Base-by-base conservation (phyloP, 225 moss, liverwort and hornwort genomes). In the Marchantia paleacea region DNA sequence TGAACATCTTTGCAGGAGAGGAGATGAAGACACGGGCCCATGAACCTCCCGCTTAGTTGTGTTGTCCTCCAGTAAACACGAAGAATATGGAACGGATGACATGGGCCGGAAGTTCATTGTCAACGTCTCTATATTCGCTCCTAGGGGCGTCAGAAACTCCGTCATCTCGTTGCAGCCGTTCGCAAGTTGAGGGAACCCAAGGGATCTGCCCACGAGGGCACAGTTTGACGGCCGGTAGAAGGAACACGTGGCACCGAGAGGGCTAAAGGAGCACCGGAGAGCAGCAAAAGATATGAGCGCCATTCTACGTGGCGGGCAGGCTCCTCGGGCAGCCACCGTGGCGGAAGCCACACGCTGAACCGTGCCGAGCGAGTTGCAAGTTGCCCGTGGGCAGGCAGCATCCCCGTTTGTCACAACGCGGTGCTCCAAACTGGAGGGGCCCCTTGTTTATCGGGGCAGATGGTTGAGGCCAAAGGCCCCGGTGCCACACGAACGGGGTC, bases 221-320 rank as follows among this genome's bases (percentile, higher is more conserved):
- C 73, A 8, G 10, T 52, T 73, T 22, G 52, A 73, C 52, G 73
- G 73, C 52, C 48, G 5, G 26, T 3, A 24, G 4, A 0, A 24
- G 12, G 12, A 26, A 24, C 52, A 73, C 53, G 73, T 73, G 73
- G 73, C 73, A 15, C 7, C 10, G 24, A 13, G 25, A 20, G 0
- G 12, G 72, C 52, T 29, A 28, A 29, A 31, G 55, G 29, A 29
- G 28, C 30, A 55, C 31, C 75, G 29, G 55, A 55, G 14, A 55
- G 75, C 50, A 72, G 72, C 72, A 72, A 72, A 72, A 72, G 50
- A 72, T 72, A 72, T 51, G 72, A 51, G 4, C 39, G 30, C 14
- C 55, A 9, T 31, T 75, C 63, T 55, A 83, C 78, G 82, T 83
- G 82, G 77, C 54, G 82, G 78, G 73, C 73, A 82, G 64, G n/a